A percentile compares a stretch with the other conserved stretches of the same genome.
Conservation (phyloP, 2,329 filamentous ascomycete species). For the Taxawa tesnikishii region DNA sequence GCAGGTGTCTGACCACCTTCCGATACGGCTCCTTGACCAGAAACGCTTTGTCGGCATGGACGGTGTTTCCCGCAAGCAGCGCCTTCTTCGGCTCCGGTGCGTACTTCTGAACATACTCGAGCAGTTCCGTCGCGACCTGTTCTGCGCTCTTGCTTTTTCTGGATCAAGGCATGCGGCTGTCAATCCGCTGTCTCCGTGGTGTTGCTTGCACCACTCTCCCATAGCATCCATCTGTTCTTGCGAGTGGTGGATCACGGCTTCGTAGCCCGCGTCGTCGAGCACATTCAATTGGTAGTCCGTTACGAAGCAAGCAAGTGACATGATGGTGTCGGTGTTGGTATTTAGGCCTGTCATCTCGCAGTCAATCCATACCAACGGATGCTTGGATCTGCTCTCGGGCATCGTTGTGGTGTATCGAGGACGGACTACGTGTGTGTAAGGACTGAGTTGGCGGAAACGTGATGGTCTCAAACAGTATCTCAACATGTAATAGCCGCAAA, state of each 20-base stretch:
- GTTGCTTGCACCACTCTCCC: conserved; percentile 78
- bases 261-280: conserved; percentile 66
- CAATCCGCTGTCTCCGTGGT: conserved; percentile 71
- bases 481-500: neutral
- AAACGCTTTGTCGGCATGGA: conserved; percentile 82
- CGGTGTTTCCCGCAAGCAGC: conserved; percentile 80
- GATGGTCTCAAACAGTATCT: neutral
- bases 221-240: conserved; percentile 61
- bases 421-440: too few species aligned
- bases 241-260: conserved; percentile 64
- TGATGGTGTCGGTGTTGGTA: conserved; percentile 65
- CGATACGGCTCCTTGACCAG: conserved; percentile 63
- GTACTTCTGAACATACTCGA: conserved; percentile 64
- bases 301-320: conserved; percentile 86
- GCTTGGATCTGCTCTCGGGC: conserved; percentile 38
- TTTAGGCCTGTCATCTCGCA: conserved; percentile 89
- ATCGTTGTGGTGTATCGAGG: conserved; percentile 19
- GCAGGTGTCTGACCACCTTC: conserved; percentile 61
- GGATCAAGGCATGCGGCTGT: conserved; percentile 65
- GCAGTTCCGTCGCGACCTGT: conserved; percentile 58
- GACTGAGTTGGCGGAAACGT: too few species aligned
- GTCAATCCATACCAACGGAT: conserved; percentile 79
- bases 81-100: conserved; percentile 56
- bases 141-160: conserved; percentile 56
- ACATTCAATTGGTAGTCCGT: conserved; percentile 69